phyloP scores from a whole-genome alignment of 1,139 yeast species.

The Candida glucosophila region DNA sequence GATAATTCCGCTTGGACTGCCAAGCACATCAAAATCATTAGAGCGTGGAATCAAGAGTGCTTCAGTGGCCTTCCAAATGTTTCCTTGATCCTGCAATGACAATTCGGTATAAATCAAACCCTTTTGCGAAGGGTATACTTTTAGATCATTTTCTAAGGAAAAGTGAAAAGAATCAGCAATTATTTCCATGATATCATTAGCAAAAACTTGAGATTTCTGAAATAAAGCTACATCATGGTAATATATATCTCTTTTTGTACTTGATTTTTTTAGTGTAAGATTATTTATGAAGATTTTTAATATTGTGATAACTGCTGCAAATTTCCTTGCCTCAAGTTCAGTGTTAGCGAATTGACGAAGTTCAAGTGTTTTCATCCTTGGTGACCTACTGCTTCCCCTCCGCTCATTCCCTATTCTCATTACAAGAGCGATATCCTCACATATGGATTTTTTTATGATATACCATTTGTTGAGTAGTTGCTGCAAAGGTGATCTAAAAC shows the following conservation, averaged over 20 bases:
- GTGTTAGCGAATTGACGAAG: conserved; percentile 4
- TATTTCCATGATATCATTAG: conserved; percentile 31
- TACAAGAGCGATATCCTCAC: conserved; percentile 3
- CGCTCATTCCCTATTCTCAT: conserved; percentile 1
- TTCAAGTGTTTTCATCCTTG: not conserved
- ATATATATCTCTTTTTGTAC: conserved; percentile 57
- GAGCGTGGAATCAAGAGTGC: conserved; percentile 19
- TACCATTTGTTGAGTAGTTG: conserved; percentile 4
- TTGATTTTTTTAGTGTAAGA: conserved; percentile 10
- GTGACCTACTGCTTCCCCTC: conserved; percentile 1
- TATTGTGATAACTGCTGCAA: conserved; percentile 11
- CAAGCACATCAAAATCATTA: conserved; percentile 1
- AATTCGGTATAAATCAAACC: conserved; percentile 46
- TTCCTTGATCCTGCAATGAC: conserved; percentile 7
- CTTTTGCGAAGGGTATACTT: conserved; percentile 53
- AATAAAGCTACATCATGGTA: conserved; percentile 58
- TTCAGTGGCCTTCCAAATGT: conserved; percentile 7
- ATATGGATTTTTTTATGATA: conserved; percentile 2
- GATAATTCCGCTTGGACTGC: conserved; percentile 22
- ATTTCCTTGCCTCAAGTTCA: conserved; percentile 5
- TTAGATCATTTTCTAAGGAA: conserved; percentile 20
- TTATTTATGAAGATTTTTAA: conserved; percentile 13
- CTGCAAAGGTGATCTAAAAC: conserved; percentile 4
- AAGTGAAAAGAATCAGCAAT: conserved; percentile 21
- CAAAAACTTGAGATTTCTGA: conserved; percentile 30